Base-by-base conservation (phyloP, 148 eudicot genomes). In the Vaccinium myrtillus region DNA sequence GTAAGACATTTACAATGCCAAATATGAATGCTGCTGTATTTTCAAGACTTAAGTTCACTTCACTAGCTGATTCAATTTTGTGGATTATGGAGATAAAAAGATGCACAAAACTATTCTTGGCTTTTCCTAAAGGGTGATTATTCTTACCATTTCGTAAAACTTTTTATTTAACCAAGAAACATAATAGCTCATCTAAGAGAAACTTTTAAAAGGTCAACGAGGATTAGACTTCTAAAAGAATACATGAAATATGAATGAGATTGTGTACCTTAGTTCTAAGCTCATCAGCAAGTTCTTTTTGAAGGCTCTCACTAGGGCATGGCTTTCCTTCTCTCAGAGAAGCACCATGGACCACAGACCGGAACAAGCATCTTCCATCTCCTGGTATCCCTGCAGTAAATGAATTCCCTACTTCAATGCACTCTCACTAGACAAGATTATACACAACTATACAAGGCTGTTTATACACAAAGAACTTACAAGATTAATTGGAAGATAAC, bases 341-440 rank as follows among this genome's bases (percentile, higher is more conserved):
- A 78, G 95, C 92, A 56, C 98, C 95, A 87, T 92, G 91, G 75
- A 86, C 98, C 76, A 95, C 95, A 11, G 98, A 93, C 13, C 97
- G 90, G 85, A 95, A 95, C 84, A 95, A 87, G 86, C 98, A 95
- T 79, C 97, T 91, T 63, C 98, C 98, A 85, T 95, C 98, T 63
- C 94, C 98, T 13, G 93, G 93, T 88, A 95, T 90, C 53, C 95
- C 98, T 95, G 85, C 79, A 91, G 36, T 82, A 87, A 77, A 81
- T 23, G 8, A 39, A 75, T 59, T 48, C 14, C 65, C 21, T 49
- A 61, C n/a, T 39, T 23, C 19, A 19, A 61, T 75, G 19, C 59
- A 49, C 48, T 43, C 79, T 0, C 46, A 46, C 43, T 3, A 21
- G 43, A 61, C 9, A 27, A 48, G 30, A 27, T 27, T 27, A 27